These are phyloP conservation scores for Saccharomycopsis sp. DNA, from an alignment of 805 yeast genomes.

Conservation along the genomic window DNA sequence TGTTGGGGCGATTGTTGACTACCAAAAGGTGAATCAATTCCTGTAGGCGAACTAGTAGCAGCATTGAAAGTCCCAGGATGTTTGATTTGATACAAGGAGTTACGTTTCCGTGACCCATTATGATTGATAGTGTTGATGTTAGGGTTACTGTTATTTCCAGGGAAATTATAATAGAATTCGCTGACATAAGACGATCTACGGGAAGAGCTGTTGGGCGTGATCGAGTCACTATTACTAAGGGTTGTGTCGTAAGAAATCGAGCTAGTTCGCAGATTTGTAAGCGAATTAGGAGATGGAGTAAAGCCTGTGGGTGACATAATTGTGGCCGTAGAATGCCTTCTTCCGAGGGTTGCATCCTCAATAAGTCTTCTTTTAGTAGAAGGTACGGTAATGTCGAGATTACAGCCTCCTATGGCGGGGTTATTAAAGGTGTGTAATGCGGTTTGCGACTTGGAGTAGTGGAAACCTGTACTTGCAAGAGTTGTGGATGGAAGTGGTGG, in stretches of 20 bases:
- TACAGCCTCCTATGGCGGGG: not conserved
- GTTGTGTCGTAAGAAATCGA: conserved; percentile 16
- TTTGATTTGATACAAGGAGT: conserved; percentile 1
- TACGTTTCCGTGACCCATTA: not conserved
- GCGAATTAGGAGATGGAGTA: conserved; percentile 12
- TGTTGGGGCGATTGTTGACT: not conserved
- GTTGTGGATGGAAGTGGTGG: conserved; percentile 4
- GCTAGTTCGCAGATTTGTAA: conserved; percentile 10
- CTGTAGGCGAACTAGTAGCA: not conserved
- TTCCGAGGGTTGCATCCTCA: conserved; percentile 6
- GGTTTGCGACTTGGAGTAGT: not conserved
- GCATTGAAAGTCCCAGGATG: not conserved
- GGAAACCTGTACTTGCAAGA: not conserved
- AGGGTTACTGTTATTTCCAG: not conserved
- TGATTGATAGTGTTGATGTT: not conserved
- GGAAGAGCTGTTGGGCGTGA: conserved; percentile 8
- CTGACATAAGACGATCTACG: conserved; percentile 13
- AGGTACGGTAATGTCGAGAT: not conserved
- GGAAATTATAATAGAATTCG: not conserved
- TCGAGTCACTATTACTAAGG: conserved; percentile 9
- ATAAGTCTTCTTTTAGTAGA: conserved; percentile 12
- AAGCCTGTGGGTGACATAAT: conserved; percentile 1
- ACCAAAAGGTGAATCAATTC: not conserved
- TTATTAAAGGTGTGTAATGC: not conserved
- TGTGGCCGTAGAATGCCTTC: conserved; percentile 21